Evolutionary conservation across 257 asterid genomes (phyloP), one percentile per base, ranked within the genome.

Genomic region (Solanum lycopersicoides): DNA sequence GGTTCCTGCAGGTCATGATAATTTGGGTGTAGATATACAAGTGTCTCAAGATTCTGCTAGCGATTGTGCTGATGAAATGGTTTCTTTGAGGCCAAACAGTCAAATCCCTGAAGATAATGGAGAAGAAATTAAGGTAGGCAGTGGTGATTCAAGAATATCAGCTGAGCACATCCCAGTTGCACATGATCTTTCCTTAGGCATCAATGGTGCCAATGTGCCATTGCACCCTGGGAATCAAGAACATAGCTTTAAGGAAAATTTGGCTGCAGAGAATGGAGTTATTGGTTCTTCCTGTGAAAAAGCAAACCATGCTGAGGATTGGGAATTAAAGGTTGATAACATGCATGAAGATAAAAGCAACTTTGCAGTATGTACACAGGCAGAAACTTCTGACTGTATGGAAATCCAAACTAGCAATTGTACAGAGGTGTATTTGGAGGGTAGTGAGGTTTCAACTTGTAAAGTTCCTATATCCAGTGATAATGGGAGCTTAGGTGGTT

Each of bases 381-480:
- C 86, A 56, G 83, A 87, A 39, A 35, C 20, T 68, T 75, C 85
- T 42, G 37, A 30, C 39, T 37, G 39, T 65, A 71, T 53, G 68
- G 80, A 90, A 65, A 88, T 84, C 59, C 83, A 88, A 85, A 59
- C n/a, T 50, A 85, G 76, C 72, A 75, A 86, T 86, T 87, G 86
- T 53, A 89, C 80, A 32, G 88, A 88, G 73, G 89, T 76, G 73
- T 50, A 87, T 83, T 75, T 82, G 32, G 89, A 87, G 73, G 90
- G 89, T 83, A 82, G 85, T 53, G 83, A 74, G 89, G 89, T 39
- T 71, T 84, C 60, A 14, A 85, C 89, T 89, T 9, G 65, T 15
- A 93, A 91, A 77, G 87, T 65, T 89, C 44, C 41, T 30, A 80
- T 74, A 5, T 79, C 92, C 74, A 87, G 87, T 65, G 86, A 69